These are phyloP conservation scores for Hyparrhenia diplandra DNA, from an alignment of 176 grass and related monocot genomes.

Conservation along the genomic window DNA sequence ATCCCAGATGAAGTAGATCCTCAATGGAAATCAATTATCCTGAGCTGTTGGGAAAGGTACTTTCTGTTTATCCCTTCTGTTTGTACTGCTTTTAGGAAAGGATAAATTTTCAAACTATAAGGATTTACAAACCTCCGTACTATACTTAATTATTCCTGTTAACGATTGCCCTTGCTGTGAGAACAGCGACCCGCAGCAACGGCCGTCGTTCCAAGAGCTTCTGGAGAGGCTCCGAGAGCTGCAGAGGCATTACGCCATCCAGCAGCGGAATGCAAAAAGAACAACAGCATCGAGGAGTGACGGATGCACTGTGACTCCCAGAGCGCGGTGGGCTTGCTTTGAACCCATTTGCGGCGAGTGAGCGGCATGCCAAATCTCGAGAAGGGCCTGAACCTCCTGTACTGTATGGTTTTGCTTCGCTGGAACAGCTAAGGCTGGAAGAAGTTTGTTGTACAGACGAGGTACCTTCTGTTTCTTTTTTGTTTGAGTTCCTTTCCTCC, in stretches of 20 bases:
- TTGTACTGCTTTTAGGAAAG: background rate
- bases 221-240: slow-evolving; percentile 66
- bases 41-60: slow-evolving; percentile 94
- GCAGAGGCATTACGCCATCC: slow-evolving; percentile 56
- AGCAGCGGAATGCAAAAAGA: slow-evolving; percentile 64
- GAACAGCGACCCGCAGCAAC: slow-evolving; percentile 64
- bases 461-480: slow-evolving; percentile 12
- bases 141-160: background rate
- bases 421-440: slow-evolving; percentile 27
- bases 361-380: background rate
- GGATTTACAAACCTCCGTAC: background rate
- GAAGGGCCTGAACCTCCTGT: background rate
- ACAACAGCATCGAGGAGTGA: slow-evolving; percentile 53
- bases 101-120: background rate
- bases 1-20: slow-evolving; percentile 72
- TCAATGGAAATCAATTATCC: slow-evolving; percentile 76
- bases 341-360: background rate
- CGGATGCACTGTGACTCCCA: background rate
- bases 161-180: slow-evolving; percentile 4
- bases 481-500: background rate
- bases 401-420: slow-evolving; percentile 5
- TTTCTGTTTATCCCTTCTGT: background rate
- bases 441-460: slow-evolving; percentile 25
- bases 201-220: slow-evolving; percentile 79
- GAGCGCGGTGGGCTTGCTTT: background rate